Conservation (phyloP, 768 basidiomycete species). For the Tulasnella sp. region DNA sequence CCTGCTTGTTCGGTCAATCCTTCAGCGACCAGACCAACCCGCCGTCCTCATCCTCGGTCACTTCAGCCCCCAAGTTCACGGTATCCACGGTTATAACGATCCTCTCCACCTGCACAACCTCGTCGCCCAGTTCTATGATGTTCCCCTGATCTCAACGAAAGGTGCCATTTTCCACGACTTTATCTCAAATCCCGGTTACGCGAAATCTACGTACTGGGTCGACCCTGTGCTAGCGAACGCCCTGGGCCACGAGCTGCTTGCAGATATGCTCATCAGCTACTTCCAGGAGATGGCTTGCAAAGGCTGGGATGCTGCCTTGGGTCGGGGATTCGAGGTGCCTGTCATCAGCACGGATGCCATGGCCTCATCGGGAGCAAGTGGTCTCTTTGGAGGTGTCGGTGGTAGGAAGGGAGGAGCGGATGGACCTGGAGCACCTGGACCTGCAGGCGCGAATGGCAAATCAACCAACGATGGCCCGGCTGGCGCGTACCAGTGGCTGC, state of each 20-base stretch:
- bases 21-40: conserved; percentile 84
- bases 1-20: conserved; percentile 84
- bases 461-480: conserved; percentile 37
- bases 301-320: conserved; percentile 73
- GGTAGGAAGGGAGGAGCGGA: conserved; percentile 63
- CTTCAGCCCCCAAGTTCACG: conserved; percentile 82
- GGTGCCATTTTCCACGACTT: conserved; percentile 78
- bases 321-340: conserved; percentile 61
- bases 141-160: conserved; percentile 88
- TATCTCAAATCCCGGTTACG: conserved; percentile 61
- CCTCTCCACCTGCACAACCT: conserved; percentile 85
- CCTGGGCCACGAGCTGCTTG: conserved; percentile 75
- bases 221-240: conserved; percentile 81
- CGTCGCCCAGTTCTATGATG: conserved; percentile 96
- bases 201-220: conserved; percentile 65
- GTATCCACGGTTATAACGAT: conserved; percentile 75
- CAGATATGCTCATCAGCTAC: conserved; percentile 90
- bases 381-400: conserved; percentile 81
- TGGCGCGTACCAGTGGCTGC: conserved; percentile 36
- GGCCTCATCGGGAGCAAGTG: conserved; percentile 39
- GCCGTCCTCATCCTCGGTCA: conserved; percentile 94
- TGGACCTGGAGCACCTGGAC: conserved; percentile 42
- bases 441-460: conserved; percentile 27
- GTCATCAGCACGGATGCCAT: conserved; percentile 44
- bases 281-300: conserved; percentile 85